These are phyloP conservation scores for Penicillium daleae DNA, from an alignment of 495 filamentous ascomycete species.

Conservation along the genomic window DNA sequence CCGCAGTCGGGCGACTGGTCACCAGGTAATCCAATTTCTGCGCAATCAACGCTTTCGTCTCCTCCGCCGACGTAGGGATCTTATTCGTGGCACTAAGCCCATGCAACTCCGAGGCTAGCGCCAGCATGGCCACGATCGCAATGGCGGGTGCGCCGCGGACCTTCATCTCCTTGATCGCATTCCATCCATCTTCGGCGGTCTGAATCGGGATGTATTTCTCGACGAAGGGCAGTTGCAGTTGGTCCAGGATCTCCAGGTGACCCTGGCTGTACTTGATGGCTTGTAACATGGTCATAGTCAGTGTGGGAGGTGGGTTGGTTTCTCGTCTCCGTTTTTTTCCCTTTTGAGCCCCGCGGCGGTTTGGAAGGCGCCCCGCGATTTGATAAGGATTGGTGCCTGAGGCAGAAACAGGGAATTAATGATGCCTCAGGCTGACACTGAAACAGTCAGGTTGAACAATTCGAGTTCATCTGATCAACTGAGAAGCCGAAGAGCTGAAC, in stretches of 20 bases:
- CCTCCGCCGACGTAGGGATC: conserved; percentile 50
- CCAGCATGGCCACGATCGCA: conserved; percentile 91
- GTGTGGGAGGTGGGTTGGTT: neutral
- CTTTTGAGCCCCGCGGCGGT: conserved; percentile 4
- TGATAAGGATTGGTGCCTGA: neutral
- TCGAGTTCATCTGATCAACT: neutral
- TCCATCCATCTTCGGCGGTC: conserved; percentile 81
- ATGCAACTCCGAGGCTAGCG: conserved; percentile 66
- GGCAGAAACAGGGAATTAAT: neutral
- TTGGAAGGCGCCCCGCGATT: conserved; percentile 4
- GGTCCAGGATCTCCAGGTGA: conserved; percentile 83
- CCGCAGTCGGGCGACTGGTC: conserved; percentile 87
- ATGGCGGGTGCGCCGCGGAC: conserved; percentile 95
- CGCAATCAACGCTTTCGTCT: conserved; percentile 67
- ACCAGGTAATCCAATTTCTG: conserved; percentile 81
- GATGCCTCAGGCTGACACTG: neutral
- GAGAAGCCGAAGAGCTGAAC: neutral
- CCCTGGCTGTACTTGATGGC: conserved; percentile 85
- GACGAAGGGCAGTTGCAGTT: conserved; percentile 85
- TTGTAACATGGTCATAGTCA: conserved; percentile 63
- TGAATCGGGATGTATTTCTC: conserved; percentile 76
- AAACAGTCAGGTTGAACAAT: neutral
- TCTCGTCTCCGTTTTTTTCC: conserved; percentile 2
- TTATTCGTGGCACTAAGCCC: conserved; percentile 26
- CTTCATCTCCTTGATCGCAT: conserved; percentile 92